phyloP scores from a whole-genome alignment of 495 filamentous ascomycete genomes.

The Penicillium macrosclerotiorum region DNA sequence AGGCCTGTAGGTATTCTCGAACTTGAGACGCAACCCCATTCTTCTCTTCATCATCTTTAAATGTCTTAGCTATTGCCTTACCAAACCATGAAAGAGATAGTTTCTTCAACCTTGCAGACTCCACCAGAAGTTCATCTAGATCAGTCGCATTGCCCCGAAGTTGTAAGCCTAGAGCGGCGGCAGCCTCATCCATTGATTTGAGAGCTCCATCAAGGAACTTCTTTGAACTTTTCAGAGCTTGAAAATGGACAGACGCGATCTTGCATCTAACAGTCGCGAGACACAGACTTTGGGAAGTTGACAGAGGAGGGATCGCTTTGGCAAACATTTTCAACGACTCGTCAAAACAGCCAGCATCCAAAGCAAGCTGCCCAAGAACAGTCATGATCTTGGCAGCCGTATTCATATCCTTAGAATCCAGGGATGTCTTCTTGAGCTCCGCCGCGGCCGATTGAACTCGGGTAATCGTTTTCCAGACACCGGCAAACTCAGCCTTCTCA shows the following conservation, averaged over 20 bases:
- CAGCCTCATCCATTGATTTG: slow-evolving; percentile 31
- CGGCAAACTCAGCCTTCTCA: slow-evolving; percentile 39
- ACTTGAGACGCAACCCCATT: slow-evolving; percentile 23
- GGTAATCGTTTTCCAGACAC: slow-evolving; percentile 35
- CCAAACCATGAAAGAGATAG: slow-evolving; percentile 54
- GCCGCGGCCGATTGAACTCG: slow-evolving; percentile 36
- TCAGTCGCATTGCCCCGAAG: slow-evolving; percentile 62
- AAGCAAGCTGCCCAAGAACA: slow-evolving; percentile 42
- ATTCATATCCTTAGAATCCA: slow-evolving; percentile 21
- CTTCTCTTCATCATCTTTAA: slow-evolving; percentile 15
- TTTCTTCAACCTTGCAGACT: slow-evolving; percentile 62
- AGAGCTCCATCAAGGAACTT: slow-evolving; percentile 21
- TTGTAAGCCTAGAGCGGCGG: slow-evolving; percentile 53
- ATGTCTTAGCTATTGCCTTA: slow-evolving; percentile 30
- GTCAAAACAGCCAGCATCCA: slow-evolving; percentile 43
- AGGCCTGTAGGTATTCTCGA: slow-evolving; percentile 40
- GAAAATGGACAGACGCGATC: slow-evolving; percentile 41
- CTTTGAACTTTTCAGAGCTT: slow-evolving; percentile 28
- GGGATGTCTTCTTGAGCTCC: slow-evolving; percentile 27
- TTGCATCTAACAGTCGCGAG: slow-evolving; percentile 43
- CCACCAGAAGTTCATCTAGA: slow-evolving; percentile 67
- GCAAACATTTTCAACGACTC: slow-evolving; percentile 42
- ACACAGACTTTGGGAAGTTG: slow-evolving; percentile 32
- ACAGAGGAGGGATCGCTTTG: slow-evolving; percentile 32
- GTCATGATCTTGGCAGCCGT: slow-evolving; percentile 35